Conservation (phyloP, 2,329 filamentous ascomycete species). For the Clonostachys rhizophaga region DNA sequence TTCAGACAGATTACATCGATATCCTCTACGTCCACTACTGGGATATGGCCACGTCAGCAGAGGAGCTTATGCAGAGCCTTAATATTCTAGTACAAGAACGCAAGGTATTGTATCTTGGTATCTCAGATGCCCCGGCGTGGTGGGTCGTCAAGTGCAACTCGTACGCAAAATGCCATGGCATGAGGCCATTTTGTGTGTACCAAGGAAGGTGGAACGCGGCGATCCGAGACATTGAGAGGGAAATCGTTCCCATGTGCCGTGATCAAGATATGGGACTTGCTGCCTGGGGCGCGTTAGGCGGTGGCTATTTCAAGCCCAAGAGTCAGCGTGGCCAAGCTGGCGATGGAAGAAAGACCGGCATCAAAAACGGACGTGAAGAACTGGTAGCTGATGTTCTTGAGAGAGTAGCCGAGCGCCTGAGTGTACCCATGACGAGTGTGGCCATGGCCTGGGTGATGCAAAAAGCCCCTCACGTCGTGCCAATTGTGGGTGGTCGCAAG, state of each 20-base stretch:
- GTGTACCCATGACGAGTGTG: constrained; percentile 7
- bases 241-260: constrained; percentile 23
- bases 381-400: constrained; percentile 4
- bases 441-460: constrained; percentile 58
- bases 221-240: constrained; percentile 17
- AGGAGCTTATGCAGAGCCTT: constrained; percentile 17
- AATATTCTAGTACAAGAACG: constrained; percentile 13
- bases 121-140: constrained; percentile 21
- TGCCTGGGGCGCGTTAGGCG: constrained; percentile 40
- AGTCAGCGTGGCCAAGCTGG: constrained; percentile 1
- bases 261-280: constrained; percentile 31
- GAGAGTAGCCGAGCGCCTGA: constrained; percentile 1
- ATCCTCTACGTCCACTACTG: constrained; percentile 21
- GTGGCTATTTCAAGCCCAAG: constrained; percentile 23
- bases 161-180: constrained; percentile 15
- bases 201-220: constrained; percentile 19
- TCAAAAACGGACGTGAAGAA: neutral
- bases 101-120: constrained; percentile 21
- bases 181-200: constrained; percentile 18
- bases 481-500: constrained; percentile 56
- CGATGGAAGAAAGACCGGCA: neutral
- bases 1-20: constrained; percentile 27
- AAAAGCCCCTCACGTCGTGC: constrained; percentile 56
- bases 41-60: constrained; percentile 14
- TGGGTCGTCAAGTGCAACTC: constrained; percentile 17